Conservation (phyloP, 2,329 filamentous ascomycete genomes). For the Alternaria triticina region DNA sequence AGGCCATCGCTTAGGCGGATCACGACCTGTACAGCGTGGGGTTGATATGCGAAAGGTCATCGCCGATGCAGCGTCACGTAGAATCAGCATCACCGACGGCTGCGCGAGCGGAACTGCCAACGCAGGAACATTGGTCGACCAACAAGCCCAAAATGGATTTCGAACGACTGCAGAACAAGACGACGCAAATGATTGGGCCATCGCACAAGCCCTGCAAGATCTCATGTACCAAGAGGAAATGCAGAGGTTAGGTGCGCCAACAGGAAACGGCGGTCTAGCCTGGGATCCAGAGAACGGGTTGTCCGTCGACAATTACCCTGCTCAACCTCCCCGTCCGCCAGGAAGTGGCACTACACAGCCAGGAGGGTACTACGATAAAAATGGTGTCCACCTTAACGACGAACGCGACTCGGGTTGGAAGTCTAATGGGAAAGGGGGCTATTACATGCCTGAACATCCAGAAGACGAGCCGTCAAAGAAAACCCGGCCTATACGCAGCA, state of each 20-base stretch:
- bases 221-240: conserved; percentile 80
- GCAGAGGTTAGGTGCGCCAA: conserved; percentile 49
- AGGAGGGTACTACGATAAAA: not conserved
- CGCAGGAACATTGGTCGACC: conserved; percentile 69
- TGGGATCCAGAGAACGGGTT: conserved; percentile 48
- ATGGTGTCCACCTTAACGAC: not conserved
- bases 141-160: conserved; percentile 74
- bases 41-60: conserved; percentile 76
- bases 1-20: conserved; percentile 76
- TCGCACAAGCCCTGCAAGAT: conserved; percentile 84
- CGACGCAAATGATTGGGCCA: conserved; percentile 85
- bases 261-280: conserved; percentile 41
- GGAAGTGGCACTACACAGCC: not conserved
- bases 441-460: not conserved
- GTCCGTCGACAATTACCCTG: conserved; percentile 50
- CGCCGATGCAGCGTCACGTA: conserved; percentile 69
- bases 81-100: conserved; percentile 71
- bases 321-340: not conserved
- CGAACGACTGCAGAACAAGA: conserved; percentile 86
- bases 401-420: not conserved
- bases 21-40: conserved; percentile 58
- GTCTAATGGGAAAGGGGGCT: not conserved
- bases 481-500: conserved; percentile 12
- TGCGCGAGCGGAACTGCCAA: conserved; percentile 76
- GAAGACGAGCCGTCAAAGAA: conserved; percentile 6